Evolutionary conservation across 805 yeast species (phyloP).

Genomic region (Alloascoidea africana): DNA sequence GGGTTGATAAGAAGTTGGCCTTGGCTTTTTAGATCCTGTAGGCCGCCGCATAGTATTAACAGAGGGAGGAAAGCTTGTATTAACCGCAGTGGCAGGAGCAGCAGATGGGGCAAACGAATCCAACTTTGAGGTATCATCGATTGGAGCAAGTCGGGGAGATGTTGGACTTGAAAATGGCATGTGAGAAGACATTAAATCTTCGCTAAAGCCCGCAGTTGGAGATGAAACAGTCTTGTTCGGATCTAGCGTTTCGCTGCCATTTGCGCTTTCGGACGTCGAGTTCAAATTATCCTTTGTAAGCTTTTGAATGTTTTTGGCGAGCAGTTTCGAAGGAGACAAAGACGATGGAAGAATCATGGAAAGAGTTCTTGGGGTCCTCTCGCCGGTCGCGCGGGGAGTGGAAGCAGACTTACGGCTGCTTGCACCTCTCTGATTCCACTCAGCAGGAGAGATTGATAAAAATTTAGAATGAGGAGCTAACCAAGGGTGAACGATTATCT

Average conservation of each 20-base stretch:
- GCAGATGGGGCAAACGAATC: conserved; percentile 11
- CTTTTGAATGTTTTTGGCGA: conserved; percentile 6
- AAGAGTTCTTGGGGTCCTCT: conserved; percentile 19
- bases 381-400: conserved; percentile 22
- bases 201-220: not conserved
- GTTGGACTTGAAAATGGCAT: too few relatives aligned
- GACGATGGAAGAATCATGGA: conserved; percentile 5
- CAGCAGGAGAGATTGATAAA: conserved; percentile 54
- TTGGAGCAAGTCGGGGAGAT: conserved; percentile 13
- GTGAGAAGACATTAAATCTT: not conserved
- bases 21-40: conserved; percentile 46
- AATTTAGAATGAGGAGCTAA: conserved; percentile 51
- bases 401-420: conserved; percentile 24
- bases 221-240: conserved; percentile 1
- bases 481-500: conserved; percentile 62
- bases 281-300: conserved; percentile 27
- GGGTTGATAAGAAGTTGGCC: conserved; percentile 81
- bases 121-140: conserved; percentile 3
- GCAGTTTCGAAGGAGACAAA: not conserved
- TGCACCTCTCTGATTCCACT: conserved; percentile 49
- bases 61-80: conserved; percentile 5
- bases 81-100: conserved; percentile 11
- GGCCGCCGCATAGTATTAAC: conserved; percentile 12
- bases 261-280: conserved; percentile 8
- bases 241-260: conserved; percentile 3